These are phyloP conservation scores for Medicago truncatula DNA, from an alignment of 306 rosid genomes.

Conservation along the genomic window DNA sequence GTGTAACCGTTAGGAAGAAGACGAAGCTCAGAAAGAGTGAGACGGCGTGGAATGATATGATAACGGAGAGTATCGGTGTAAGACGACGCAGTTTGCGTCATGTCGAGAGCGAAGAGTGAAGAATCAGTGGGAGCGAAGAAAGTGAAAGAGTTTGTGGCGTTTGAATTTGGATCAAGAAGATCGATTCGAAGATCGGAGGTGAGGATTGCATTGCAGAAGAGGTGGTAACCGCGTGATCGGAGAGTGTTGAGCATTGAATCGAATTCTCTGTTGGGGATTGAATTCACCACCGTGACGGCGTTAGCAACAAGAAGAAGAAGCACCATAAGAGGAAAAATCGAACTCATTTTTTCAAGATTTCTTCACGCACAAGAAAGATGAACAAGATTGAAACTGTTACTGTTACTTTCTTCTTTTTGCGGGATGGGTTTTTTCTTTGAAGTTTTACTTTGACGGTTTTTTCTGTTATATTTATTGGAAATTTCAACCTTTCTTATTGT, in stretches of 20 bases:
- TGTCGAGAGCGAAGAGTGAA: slow-evolving; percentile 65
- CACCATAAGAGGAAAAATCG: background rate
- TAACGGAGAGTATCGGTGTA: slow-evolving; percentile 63
- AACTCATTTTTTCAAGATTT: slow-evolving; percentile 47
- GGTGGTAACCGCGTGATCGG: slow-evolving; percentile 63
- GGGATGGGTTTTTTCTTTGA: slow-evolving; percentile 4
- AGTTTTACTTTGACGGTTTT: background rate
- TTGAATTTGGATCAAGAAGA: slow-evolving; percentile 1
- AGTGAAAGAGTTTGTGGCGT: slow-evolving; percentile 44
- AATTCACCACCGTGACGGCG: slow-evolving; percentile 12
- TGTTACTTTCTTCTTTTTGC: slow-evolving; percentile 22
- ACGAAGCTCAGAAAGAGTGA: slow-evolving; percentile 55
- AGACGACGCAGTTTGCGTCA: slow-evolving; percentile 59
- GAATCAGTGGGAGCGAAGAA: slow-evolving; percentile 72
- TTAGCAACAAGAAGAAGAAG: slow-evolving; percentile 14
- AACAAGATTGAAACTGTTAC: background rate
- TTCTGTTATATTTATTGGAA: slow-evolving; percentile 4
- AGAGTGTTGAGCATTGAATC: slow-evolving; percentile 57
- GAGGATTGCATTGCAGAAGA: slow-evolving; percentile 70
- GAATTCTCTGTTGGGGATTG: slow-evolving; percentile 50
- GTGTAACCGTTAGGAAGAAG: slow-evolving; percentile 47
- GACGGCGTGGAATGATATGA: slow-evolving; percentile 69
- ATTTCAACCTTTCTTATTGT: background rate
- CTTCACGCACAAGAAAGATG: background rate
- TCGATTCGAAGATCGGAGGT: slow-evolving; percentile 66